Percentiles rank a stretch among this genome's conserved stretches.
Evolutionary conservation across 805 yeast genomes (phyloP).

Genomic region (Myxozyma neotropica): DNA sequence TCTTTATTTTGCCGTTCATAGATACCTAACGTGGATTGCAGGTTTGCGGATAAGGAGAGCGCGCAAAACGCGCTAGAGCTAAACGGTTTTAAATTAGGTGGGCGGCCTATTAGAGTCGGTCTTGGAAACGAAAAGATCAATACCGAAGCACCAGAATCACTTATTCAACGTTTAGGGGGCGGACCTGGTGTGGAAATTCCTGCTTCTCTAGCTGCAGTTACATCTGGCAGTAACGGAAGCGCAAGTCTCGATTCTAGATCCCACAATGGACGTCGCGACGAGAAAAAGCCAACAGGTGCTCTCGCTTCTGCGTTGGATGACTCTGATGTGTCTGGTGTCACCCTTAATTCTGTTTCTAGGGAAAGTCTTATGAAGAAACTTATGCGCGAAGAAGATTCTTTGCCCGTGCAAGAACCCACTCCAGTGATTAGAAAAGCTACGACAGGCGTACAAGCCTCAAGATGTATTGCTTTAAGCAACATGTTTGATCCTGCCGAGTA

Average conservation of each 20-base stretch:
- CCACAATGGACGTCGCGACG: constrained; percentile 23
- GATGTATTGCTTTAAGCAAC: constrained; percentile 40
- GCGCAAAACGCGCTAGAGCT: constrained; percentile 40
- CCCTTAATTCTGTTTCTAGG: constrained; percentile 37
- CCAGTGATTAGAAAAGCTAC: constrained; percentile 9
- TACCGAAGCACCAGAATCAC: constrained; percentile 31
- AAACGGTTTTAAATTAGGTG: constrained; percentile 40
- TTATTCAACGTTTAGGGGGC: constrained; percentile 26
- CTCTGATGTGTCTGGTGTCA: constrained; percentile 33
- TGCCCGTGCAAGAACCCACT: constrained; percentile 21
- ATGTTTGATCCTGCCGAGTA: constrained; percentile 43
- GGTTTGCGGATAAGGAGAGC: constrained; percentile 26
- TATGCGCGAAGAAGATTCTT: constrained; percentile 40
- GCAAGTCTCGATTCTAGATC: constrained; percentile 9
- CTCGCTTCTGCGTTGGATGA: constrained; percentile 35
- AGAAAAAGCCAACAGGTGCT: constrained; percentile 30
- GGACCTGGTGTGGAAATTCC: constrained; percentile 19
- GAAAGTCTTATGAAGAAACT: constrained; percentile 40
- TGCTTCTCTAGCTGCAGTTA: constrained; percentile 3
- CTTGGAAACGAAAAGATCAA: constrained; percentile 34
- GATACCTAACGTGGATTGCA: neutral
- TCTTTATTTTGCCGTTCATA: neutral
- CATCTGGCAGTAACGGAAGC: constrained; percentile 2
- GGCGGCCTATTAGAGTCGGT: constrained; percentile 40
- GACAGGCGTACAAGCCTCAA: constrained; percentile 28